phyloP scores from a whole-genome alignment of 2,329 filamentous ascomycete genomes.

The Neonectria neomacrospora region DNA sequence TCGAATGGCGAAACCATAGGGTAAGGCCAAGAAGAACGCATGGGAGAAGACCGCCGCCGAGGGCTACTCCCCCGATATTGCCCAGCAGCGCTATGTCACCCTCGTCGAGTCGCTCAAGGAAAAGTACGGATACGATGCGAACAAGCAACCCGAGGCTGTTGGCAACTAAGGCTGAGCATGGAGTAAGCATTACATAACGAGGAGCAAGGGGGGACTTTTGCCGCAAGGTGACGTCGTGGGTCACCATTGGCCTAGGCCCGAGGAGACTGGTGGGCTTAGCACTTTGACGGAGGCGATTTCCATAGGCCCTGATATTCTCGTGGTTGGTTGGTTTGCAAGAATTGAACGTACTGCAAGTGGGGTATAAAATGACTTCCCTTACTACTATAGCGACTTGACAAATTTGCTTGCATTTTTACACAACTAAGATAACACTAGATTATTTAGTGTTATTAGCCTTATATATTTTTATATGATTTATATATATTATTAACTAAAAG shows the following conservation, averaged over 20 bases:
- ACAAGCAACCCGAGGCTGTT: constrained; percentile 71
- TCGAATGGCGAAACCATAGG: constrained; percentile 57
- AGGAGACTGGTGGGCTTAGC: constrained; percentile 8
- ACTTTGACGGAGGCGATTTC: too few relatives aligned
- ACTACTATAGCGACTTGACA: too few relatives aligned
- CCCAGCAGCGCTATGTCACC: constrained; percentile 81
- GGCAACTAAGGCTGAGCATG: background rate
- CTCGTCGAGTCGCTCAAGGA: constrained; percentile 78
- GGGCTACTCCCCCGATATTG: constrained; percentile 69
- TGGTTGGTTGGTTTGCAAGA: too few relatives aligned
- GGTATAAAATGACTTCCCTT: too few relatives aligned
- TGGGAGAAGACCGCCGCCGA: constrained; percentile 79
- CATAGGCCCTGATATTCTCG: too few relatives aligned
- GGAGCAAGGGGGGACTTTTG: constrained; percentile 24
- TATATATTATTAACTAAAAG: too few relatives aligned
- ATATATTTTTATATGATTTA: too few relatives aligned
- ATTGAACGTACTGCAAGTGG: too few relatives aligned
- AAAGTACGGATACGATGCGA: constrained; percentile 73
- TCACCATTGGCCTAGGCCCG: constrained; percentile 20
- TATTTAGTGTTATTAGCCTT: too few relatives aligned
- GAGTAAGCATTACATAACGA: constrained; percentile 29
- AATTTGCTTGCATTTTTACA: too few relatives aligned
- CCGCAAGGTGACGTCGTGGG: constrained; percentile 27
- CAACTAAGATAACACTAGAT: too few relatives aligned
- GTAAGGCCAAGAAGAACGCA: constrained; percentile 81